Evolutionary conservation across 495 filamentous ascomycete species (phyloP).

Genomic region (Trichoderma asperelloides): DNA sequence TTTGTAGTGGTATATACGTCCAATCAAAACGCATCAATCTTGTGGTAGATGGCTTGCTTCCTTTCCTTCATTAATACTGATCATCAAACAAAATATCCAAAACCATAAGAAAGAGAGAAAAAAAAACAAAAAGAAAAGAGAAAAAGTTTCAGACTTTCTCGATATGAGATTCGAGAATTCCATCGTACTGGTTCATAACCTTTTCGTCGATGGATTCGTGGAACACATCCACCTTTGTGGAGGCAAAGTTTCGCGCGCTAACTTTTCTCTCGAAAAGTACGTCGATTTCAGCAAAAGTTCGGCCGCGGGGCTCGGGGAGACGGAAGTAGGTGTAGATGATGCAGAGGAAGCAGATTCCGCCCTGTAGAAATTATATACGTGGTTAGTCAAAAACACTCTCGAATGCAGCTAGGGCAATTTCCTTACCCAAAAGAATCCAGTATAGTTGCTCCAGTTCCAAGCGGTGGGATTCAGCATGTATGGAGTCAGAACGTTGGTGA

Average conservation of each 20-base stretch:
- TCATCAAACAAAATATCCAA: not conserved
- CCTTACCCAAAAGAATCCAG: conserved; percentile 74
- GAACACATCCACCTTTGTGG: conserved; percentile 58
- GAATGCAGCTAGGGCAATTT: not conserved
- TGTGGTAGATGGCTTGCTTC: not conserved
- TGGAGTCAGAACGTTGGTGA: conserved; percentile 61
- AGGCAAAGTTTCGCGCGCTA: conserved; percentile 59
- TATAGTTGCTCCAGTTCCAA: conserved; percentile 68
- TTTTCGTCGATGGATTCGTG: conserved; percentile 44
- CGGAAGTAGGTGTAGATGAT: conserved; percentile 69
- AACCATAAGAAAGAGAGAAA: not conserved
- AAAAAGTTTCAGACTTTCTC: not conserved
- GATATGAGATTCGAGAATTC: not conserved
- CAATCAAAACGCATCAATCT: not conserved
- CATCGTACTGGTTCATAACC: conserved; percentile 3
- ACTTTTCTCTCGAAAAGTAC: conserved; percentile 58
- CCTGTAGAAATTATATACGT: conserved; percentile 20
- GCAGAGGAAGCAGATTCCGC: conserved; percentile 61
- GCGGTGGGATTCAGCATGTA: conserved; percentile 68
- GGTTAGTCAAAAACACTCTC: not conserved
- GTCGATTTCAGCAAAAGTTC: conserved; percentile 67
- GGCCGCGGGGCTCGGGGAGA: conserved; percentile 61
- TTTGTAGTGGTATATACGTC: conserved; percentile 1
- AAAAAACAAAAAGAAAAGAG: not conserved
- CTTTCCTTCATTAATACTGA: not conserved